phyloP scores from a whole-genome alignment of 2,329 filamentous ascomycete genomes.

The Aureobasidium sp. region DNA sequence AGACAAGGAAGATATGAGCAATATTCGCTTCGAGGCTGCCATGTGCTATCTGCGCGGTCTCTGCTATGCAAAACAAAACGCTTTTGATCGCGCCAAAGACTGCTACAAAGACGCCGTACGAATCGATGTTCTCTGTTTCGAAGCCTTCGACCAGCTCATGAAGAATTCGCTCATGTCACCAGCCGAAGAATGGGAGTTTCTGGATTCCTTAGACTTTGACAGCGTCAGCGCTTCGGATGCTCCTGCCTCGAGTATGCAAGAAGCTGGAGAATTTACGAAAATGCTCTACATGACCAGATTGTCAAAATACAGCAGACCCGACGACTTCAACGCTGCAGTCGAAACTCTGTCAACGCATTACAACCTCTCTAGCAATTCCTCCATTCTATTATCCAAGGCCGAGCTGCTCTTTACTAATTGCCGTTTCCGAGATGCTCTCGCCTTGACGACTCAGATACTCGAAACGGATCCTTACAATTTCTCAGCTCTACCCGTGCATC shows the following conservation, averaged over 20 bases:
- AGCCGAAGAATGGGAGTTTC: conserved; percentile 81
- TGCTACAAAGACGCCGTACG: conserved; percentile 97
- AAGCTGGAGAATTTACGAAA: conserved; percentile 87
- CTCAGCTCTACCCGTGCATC: conserved; percentile 77
- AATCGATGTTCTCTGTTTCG: conserved; percentile 96
- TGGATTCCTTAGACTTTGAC: conserved; percentile 86
- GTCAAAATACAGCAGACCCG: conserved; percentile 88
- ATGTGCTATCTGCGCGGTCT: conserved; percentile 95
- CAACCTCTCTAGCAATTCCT: conserved; percentile 75
- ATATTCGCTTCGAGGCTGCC: conserved; percentile 82
- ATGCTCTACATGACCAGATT: conserved; percentile 94
- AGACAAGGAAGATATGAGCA: conserved; percentile 62
- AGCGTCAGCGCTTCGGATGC: conserved; percentile 57
- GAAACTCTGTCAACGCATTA: conserved; percentile 93
- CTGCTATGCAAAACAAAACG: conserved; percentile 94
- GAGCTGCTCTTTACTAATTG: conserved; percentile 93
- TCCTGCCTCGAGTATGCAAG: conserved; percentile 63
- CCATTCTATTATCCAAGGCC: conserved; percentile 82
- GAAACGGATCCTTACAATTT: conserved; percentile 84
- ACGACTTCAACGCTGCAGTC: conserved; percentile 73
- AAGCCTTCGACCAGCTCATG: conserved; percentile 96
- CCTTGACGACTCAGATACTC: conserved; percentile 76
- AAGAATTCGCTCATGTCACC: conserved; percentile 88
- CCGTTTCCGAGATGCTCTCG: conserved; percentile 78
- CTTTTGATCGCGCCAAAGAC: conserved; percentile 93